These are phyloP conservation scores for Friedmanniomyces simplex DNA, from an alignment of 495 filamentous ascomycete species.

Conservation along the genomic window DNA sequence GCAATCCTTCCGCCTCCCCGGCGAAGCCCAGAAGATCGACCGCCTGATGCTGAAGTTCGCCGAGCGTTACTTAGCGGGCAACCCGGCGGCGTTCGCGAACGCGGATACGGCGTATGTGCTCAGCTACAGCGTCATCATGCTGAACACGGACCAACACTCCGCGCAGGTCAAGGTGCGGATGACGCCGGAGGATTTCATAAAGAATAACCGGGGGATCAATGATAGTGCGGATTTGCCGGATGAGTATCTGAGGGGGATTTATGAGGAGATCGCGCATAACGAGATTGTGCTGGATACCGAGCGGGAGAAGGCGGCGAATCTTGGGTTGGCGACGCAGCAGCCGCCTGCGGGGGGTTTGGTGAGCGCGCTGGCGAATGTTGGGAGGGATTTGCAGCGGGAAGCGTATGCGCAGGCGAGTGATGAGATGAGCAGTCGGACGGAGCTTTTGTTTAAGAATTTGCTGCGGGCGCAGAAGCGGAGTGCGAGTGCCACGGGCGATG, in stretches of 20 bases:
- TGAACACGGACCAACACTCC: slow-evolving; percentile 74
- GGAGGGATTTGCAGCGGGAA: slow-evolving; percentile 84
- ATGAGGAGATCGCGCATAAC: slow-evolving; percentile 78
- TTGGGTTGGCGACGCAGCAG: slow-evolving; percentile 49
- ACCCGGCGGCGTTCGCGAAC: slow-evolving; percentile 95
- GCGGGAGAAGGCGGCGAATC: slow-evolving; percentile 70
- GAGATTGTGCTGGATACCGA: slow-evolving; percentile 95
- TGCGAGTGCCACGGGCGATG: slow-evolving; percentile 30
- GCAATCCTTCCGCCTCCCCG: slow-evolving; percentile 88
- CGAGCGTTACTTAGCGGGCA: slow-evolving; percentile 84
- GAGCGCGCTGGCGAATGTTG: slow-evolving; percentile 78
- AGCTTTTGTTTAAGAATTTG: slow-evolving; percentile 83
- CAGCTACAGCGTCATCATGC: slow-evolving; percentile 80
- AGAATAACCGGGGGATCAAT: slow-evolving; percentile 97
- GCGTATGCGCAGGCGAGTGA: slow-evolving; percentile 90
- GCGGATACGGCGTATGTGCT: slow-evolving; percentile 96
- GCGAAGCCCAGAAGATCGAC: slow-evolving; percentile 98
- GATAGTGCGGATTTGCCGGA: slow-evolving; percentile 88
- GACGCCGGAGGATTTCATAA: slow-evolving; percentile 95
- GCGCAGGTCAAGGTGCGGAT: slow-evolving; percentile 73
- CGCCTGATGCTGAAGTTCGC: slow-evolving; percentile 99
- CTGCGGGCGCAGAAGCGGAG: slow-evolving; percentile 75
- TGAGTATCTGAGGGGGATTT: slow-evolving; percentile 83
- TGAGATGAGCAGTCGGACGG: slow-evolving; percentile 80
- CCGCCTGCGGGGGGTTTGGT: slow-evolving; percentile 51